Conservation (phyloP, 208 protist species). For the Herpetomonas tarakana region DNA sequence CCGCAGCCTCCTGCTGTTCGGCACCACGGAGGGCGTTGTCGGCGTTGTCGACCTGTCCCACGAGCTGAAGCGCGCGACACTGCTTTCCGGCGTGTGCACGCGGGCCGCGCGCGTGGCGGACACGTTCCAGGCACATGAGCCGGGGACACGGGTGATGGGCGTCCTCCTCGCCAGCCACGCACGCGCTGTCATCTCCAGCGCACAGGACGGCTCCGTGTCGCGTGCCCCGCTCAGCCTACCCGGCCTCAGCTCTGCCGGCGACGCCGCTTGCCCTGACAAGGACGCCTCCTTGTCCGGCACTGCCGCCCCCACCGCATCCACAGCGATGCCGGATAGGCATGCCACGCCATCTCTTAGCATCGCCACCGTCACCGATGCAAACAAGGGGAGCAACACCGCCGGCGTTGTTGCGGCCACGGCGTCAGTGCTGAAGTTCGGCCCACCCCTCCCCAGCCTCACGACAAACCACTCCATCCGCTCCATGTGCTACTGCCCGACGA, state of each 20-base stretch:
- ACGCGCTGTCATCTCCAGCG: conserved; percentile 56
- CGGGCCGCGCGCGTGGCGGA: conserved; percentile 37
- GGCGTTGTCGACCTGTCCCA: conserved; percentile 67
- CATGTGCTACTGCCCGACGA: conserved; percentile 37
- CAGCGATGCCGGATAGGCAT: no score
- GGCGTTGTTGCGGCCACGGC: conserved; percentile 14
- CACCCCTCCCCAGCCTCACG: neutral
- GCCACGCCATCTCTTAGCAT: no score
- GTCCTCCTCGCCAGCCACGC: conserved; percentile 47
- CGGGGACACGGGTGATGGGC: conserved; percentile 25
- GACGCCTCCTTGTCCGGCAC: neutral
- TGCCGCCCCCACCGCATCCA: neutral
- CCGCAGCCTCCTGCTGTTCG: conserved; percentile 56
- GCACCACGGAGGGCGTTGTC: conserved; percentile 57
- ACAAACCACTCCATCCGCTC: conserved; percentile 32
- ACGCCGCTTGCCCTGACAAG: neutral
- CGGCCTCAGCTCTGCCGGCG: neutral
- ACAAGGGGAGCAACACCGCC: neutral
- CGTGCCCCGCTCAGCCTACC: conserved; percentile 32
- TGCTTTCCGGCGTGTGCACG: conserved; percentile 33
- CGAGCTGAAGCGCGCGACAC: conserved; percentile 39
- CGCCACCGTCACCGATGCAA: neutral
- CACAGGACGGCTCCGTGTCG: conserved; percentile 50
- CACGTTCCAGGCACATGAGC: conserved; percentile 43
- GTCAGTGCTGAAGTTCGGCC: conserved; percentile 18